Percentiles rank a stretch among this genome's conserved stretches.
These are phyloP conservation scores for Puccinia coronata DNA, from an alignment of 1,284 basidiomycete genomes.

Conservation along the genomic window DNA sequence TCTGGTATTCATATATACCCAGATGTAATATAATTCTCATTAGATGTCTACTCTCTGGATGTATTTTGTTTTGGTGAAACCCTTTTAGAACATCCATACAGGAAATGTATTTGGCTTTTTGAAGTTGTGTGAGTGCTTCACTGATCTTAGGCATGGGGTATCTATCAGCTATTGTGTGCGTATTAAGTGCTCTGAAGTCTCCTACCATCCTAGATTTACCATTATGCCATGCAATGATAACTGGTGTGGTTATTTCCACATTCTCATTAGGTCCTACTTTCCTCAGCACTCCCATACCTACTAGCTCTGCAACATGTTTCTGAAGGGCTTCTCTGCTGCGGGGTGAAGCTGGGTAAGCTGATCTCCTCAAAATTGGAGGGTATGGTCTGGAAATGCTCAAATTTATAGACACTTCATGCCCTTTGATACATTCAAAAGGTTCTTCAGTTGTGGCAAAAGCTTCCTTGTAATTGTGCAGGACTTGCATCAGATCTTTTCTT, in stretches of 20 bases:
- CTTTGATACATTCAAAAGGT: conserved; percentile 1
- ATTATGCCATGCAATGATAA: too few relatives aligned
- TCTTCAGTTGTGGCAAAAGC: background rate
- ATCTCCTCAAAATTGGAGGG: conserved; percentile 6
- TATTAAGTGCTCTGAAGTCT: conserved; percentile 30
- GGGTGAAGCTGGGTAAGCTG: conserved; percentile 27
- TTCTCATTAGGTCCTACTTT: conserved; percentile 35
- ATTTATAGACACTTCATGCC: background rate
- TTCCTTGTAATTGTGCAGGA: background rate
- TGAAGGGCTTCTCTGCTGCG: conserved; percentile 21
- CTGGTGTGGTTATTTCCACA: conserved; percentile 26
- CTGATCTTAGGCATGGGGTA: conserved; percentile 26
- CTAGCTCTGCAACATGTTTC: background rate
- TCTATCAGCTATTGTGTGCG: background rate
- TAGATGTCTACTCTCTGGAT: background rate
- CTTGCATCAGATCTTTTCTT: background rate
- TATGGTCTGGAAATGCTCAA: conserved; percentile 1
- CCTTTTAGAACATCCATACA: conserved; percentile 35
- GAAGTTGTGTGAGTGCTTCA: background rate
- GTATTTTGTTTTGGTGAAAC: conserved; percentile 18
- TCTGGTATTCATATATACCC: too few relatives aligned
- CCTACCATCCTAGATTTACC: too few relatives aligned
- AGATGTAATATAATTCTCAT: conserved; percentile 8
- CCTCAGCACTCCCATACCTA: background rate
- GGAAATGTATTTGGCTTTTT: conserved; percentile 7